Evolutionary conservation across 1,284 basidiomycete species (phyloP).

Genomic region (Puccinia triticina): DNA sequence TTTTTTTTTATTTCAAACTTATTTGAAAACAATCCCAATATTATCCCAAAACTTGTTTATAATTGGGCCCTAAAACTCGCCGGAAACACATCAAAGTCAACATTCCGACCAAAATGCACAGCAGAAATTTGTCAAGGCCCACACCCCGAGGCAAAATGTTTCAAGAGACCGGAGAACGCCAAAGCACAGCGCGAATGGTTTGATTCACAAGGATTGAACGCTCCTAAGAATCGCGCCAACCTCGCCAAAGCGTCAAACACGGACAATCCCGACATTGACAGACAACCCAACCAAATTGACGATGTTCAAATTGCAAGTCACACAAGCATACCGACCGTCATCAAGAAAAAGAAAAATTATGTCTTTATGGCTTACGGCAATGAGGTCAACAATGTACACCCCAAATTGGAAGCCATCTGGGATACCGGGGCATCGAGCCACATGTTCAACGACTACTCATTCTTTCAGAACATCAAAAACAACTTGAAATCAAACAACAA

Average conservation of each 20-base stretch:
- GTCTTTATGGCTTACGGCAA: too few relatives aligned
- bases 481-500: not conserved
- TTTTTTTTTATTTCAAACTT: too few relatives aligned
- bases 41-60: too few relatives aligned
- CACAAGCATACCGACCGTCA: not conserved
- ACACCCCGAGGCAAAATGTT: not conserved
- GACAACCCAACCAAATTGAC: too few relatives aligned
- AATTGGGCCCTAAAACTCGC: slow-evolving; percentile 2
- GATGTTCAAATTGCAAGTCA: not conserved
- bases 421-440: slow-evolving; percentile 10
- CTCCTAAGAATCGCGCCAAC: not conserved
- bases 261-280: too few relatives aligned
- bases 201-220: not conserved
- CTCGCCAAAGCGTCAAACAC: not conserved
- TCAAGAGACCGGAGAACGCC: not conserved
- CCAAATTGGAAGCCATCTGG: too few relatives aligned
- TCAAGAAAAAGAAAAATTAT: too few relatives aligned
- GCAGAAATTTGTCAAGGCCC: not conserved
- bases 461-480: slow-evolving; percentile 4
- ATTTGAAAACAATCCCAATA: too few relatives aligned
- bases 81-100: not conserved
- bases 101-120: not conserved
- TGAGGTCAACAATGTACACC: too few relatives aligned
- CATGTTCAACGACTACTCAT: slow-evolving; percentile 18
- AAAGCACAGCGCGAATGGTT: not conserved